phyloP scores from a whole-genome alignment of 2,329 filamentous ascomycete species.

The Claviceps capensis region DNA sequence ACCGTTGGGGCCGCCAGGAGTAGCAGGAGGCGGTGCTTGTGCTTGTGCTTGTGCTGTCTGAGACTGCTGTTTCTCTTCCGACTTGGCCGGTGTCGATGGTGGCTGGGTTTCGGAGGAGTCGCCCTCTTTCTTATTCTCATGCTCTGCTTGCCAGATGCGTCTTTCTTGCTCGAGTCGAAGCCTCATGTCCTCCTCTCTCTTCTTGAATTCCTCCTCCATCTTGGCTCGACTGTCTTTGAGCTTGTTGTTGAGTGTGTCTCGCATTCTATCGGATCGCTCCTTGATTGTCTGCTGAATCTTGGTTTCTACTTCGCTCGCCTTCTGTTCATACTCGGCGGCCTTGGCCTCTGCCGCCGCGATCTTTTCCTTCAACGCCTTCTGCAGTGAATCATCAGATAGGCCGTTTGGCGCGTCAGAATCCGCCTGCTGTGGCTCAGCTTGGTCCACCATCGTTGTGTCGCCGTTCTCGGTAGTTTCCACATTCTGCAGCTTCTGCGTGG shows the following conservation, averaged over 20 bases:
- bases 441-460: not conserved
- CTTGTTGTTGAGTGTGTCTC: conserved; percentile 52
- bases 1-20: conserved; percentile 21
- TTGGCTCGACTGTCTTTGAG: conserved; percentile 50
- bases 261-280: conserved; percentile 55
- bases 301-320: conserved; percentile 50
- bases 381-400: conserved; percentile 44
- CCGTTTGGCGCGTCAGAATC: conserved; percentile 11
- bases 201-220: conserved; percentile 38
- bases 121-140: conserved; percentile 15
- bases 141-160: conserved; percentile 46
- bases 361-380: conserved; percentile 45
- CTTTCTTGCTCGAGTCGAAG: conserved; percentile 49
- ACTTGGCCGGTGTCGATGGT: conserved; percentile 20
- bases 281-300: conserved; percentile 47
- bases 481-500: conserved; percentile 27
- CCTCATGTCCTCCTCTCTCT: conserved; percentile 38
- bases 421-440: not conserved
- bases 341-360: conserved; percentile 46
- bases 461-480: conserved; percentile 11
- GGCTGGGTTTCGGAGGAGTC: conserved; percentile 11
- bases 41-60: conserved; percentile 9
- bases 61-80: conserved; percentile 22
- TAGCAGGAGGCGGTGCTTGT: conserved; percentile 9
- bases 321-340: conserved; percentile 50